These are phyloP conservation scores for Annulohypoxylon nitens DNA, from an alignment of 495 filamentous ascomycete species.

Conservation along the genomic window DNA sequence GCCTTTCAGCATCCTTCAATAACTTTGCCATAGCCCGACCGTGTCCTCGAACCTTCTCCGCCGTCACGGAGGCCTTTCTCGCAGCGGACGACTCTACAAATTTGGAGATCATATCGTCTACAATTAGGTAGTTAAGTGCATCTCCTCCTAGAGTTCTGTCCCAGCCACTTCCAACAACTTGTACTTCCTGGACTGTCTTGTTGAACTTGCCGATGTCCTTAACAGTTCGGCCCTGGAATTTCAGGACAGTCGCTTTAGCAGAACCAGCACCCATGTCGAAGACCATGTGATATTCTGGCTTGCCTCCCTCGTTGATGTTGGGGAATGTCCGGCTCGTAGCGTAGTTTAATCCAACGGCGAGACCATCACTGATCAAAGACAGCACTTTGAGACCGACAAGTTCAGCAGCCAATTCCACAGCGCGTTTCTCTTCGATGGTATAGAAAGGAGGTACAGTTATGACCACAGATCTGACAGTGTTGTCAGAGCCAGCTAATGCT, in stretches of 20 bases:
- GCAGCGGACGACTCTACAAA: constrained; percentile 78
- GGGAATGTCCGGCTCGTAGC: constrained; percentile 92
- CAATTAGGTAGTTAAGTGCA: constrained; percentile 84
- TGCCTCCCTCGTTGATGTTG: constrained; percentile 82
- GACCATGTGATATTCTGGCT: constrained; percentile 91
- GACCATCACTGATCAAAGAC: constrained; percentile 86
- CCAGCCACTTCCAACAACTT: constrained; percentile 88
- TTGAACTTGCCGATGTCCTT: constrained; percentile 95
- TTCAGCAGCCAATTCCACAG: constrained; percentile 82
- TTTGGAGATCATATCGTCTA: constrained; percentile 86
- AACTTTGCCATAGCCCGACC: constrained; percentile 89
- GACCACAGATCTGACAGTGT: constrained; percentile 80
- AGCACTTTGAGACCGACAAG: constrained; percentile 89
- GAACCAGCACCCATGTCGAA: constrained; percentile 99
- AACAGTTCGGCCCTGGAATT: constrained; percentile 87
- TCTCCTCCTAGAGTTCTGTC: constrained; percentile 93
- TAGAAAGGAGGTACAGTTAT: constrained; percentile 95
- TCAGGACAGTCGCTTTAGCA: constrained; percentile 93
- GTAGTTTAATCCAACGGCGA: constrained; percentile 95
- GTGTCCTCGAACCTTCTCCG: constrained; percentile 73
- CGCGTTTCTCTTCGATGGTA: constrained; percentile 87
- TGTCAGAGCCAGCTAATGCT: constrained; percentile 82
- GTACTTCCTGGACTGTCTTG: constrained; percentile 95
- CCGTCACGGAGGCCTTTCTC: constrained; percentile 73
- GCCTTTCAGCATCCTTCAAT: constrained; percentile 88